A percentile compares a stretch with the other conserved stretches of the same genome.
Conservation (phyloP, 139 green algal genomes). For the Chlamydomonas asymmetrica region DNA sequence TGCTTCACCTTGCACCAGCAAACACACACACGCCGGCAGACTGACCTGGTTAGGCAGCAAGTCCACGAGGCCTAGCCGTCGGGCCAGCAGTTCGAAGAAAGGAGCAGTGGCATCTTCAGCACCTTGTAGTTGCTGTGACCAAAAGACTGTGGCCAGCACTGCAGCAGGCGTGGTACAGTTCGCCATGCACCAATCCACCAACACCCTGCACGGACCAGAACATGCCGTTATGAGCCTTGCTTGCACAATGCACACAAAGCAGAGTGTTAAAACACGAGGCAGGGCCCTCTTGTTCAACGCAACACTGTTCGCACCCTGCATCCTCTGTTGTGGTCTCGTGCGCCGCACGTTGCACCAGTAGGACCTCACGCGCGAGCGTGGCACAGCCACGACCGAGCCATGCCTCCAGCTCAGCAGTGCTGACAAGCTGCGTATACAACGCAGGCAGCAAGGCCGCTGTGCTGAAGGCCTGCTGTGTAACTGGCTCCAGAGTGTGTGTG, state of each 20-base stretch:
- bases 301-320: background rate
- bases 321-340: background rate
- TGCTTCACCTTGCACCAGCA: background rate
- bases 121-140: background rate
- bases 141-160: constrained; percentile 15
- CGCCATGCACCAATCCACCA: constrained; percentile 27
- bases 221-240: background rate
- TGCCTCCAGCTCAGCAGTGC: background rate
- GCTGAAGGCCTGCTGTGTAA: too few relatives aligned
- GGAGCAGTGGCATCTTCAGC: background rate
- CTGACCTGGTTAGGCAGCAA: background rate
- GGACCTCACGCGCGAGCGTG: constrained; percentile 3
- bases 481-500: too few relatives aligned
- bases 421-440: too few relatives aligned
- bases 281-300: background rate
- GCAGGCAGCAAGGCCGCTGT: too few relatives aligned
- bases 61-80: background rate
- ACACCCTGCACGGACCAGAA: background rate
- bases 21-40: background rate
- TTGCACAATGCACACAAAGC: background rate
- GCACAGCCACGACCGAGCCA: constrained; percentile 1
- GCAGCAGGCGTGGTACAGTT: constrained; percentile 9
- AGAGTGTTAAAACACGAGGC: background rate
- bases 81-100: constrained; percentile 13
- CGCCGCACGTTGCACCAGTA: constrained; percentile 11